Evolutionary conservation across 306 rosid species (phyloP).

Genomic region (Inga oerstediana): DNA sequence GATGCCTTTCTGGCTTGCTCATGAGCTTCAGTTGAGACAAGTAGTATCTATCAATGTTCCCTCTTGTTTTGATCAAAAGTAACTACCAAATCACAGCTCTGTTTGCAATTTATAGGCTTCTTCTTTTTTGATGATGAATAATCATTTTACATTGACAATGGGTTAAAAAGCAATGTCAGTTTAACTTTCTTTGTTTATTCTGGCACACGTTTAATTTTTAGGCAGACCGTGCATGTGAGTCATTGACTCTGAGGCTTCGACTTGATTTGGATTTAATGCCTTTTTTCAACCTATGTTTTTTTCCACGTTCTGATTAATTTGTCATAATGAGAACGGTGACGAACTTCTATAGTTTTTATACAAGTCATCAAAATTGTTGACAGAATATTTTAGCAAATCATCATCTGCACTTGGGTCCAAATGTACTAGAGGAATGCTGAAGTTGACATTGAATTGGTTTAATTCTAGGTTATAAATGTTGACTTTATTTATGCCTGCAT

Average conservation of each 20-base stretch:
- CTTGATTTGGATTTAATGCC: slow-evolving; percentile 6
- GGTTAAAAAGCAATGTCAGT: slow-evolving; percentile 21
- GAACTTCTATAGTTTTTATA: slow-evolving; percentile 7
- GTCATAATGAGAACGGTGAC: slow-evolving; percentile 10
- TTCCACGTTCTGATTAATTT: slow-evolving; percentile 10
- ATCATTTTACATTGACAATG: slow-evolving; percentile 18
- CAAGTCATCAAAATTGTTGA: slow-evolving; percentile 5
- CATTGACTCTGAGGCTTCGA: neutral
- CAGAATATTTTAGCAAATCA: slow-evolving; percentile 15
- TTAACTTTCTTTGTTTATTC: neutral
- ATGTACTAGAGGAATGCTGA: slow-evolving; percentile 12
- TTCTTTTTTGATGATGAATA: neutral
- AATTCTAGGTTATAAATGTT: neutral
- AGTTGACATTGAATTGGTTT: slow-evolving; percentile 21
- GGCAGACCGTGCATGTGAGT: neutral
- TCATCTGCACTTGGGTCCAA: slow-evolving; percentile 16
- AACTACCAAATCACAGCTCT: slow-evolving; percentile 26
- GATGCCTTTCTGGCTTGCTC: slow-evolving; percentile 94
- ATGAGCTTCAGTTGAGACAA: slow-evolving; percentile 78
- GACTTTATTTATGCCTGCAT: slow-evolving; percentile 15
- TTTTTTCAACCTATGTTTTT: slow-evolving; percentile 14
- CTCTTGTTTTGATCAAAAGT: slow-evolving; percentile 84
- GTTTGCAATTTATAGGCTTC: slow-evolving; percentile 13
- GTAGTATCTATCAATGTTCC: slow-evolving; percentile 69
- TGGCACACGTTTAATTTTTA: slow-evolving; percentile 3